Evolutionary conservation across 345 rosid genomes (phyloP), one percentile per base, ranked within the genome.

Genomic region (Gossypium australe): DNA sequence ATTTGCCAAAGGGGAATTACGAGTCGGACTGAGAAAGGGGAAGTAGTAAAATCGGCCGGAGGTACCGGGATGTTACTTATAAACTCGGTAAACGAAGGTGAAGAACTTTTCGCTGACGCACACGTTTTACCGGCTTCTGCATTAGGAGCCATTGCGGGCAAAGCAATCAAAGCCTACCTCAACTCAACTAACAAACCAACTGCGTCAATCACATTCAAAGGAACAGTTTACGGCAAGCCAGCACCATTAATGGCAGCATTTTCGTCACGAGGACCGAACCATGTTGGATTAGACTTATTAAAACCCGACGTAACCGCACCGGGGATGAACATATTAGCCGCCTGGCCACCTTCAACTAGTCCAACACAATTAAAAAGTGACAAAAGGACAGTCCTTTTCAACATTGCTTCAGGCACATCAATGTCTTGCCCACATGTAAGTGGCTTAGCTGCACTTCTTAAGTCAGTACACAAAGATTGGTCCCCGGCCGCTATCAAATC

Each of bases 391-490:
- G 81, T 75, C 38, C 18, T 57, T 13, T 81, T 49, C 77, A 75
- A 78, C 47, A 17, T 75, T 38, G 63, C 59, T 45, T 81, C 84
- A 18, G 79, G 84, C 48, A 81, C 84, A 53, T 81, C 84, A 41
- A 81, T 81, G 81, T 71, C 81, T 14, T 78, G 84, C 52, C 84
- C 81, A 24, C 84, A 78, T 18, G 79, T 74, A n/a, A 81, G 76
- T 34, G 79, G 70, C 9, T 18, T 75, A 48, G 81, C 84, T 7
- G 81, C 84, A 12, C 74, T 71, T 14, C 48, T 81, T 62, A 81
- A 75, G 41, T 79, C 84, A 20, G 64, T 61, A 6, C 79, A 81
- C 74, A 75, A 71, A 17, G 43, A 78, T 22, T 81, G 84, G 84
- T 78, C 81, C 9, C 67, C 81, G 48, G 56, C 84, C 14, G 78